Evolutionary conservation across 495 filamentous ascomycete genomes (phyloP), one percentile per base, ranked within the genome.

Genomic region (Hypomontagnella monticulosa): DNA sequence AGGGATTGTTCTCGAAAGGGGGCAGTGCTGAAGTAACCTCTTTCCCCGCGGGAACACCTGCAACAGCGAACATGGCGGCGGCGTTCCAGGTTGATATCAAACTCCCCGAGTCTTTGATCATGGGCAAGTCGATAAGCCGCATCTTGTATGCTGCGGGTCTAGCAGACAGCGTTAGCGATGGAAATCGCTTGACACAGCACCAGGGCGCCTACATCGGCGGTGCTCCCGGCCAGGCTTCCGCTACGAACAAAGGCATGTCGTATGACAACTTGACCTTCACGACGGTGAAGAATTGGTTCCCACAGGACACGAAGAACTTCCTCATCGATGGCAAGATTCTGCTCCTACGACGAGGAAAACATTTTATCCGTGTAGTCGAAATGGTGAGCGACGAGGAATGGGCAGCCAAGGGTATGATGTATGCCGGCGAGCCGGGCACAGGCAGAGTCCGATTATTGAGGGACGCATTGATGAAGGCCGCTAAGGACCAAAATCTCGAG

Each of bases 291-390:
- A 72, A 77, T 37, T 91, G 86, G 86, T 74, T 78, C 36, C 75
- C 81, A 0, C 69, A 81, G 19, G 85, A 88, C 15, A 89, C 86
- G 0, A 34, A 76, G 34, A 81, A 86, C 23, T 92, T 85, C 66
- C 71, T 95, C 16, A 80, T 91, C 14, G 85, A 88, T 37, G 87
- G 76, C 33, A 77, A 85, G 37, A 61, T 88, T 4, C 71, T 96
- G 41, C 83, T 96, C 58, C 75, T 96, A 16, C 84, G 92, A 66
- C 75, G 85, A 30, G 92, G 92, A 32, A 96, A 96, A 75, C 89
- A 90, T 82, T 93, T 93, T 71, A 76, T 95, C 33, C 86, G 88
- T 49, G 76, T 93, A 43, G 81, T 96, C 46, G 78, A 88, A 63
- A 82, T 96, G 60, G 79, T 96, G 12, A 81, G 81, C 60, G 91